Base-by-base conservation (phyloP, 768 basidiomycete species). In the Tylopilus intermedius region DNA sequence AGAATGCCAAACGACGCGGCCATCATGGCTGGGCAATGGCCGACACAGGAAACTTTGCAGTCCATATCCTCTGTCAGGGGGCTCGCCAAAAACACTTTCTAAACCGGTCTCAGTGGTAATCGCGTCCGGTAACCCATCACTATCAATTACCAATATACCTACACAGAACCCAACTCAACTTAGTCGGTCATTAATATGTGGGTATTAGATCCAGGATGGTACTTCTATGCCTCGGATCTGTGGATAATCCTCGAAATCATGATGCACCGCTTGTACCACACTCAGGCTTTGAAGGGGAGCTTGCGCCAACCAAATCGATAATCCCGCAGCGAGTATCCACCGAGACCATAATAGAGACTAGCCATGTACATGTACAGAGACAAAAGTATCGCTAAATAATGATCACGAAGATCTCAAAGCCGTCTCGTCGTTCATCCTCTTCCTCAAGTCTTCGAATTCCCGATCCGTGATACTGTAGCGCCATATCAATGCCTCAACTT, bases 21-120 rank as follows among this genome's bases (percentile, higher is more conserved):
- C 76, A 79, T 57, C 83, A 84, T 49, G 87, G 86, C 22, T 93
- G 90, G 90, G 86, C 84, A 3, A 82, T 92, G 82, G 72, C 92
- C 43, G 90, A 93, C 64, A 86, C 81, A 7, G 89, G 89, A 29
- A 76, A 81, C 43, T 87, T 90, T 74, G 90, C 83, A 1, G 81
- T 92, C 21, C 90, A 93, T 63, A 74, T 93, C 43, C 59, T 91
- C 53, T 86, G 84, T 69, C 78, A 69, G 51, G 75, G 78, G 24
- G 84, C 85, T 24, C 74, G 80, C 55, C 79, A 84, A 57, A 82
- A 80, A 66, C 91, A 84, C 72, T 90, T 91, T 62, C 53, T 63
- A 11, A 55, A 61, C 26, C 63, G 58, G 37, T 56, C 60, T 11
- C 58, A 57, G 9, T 73, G 73, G 73, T 73, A 44, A 51, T 26